Base-by-base conservation (phyloP, 352 stramenopile species). In the Pythium apleroticum region DNA sequence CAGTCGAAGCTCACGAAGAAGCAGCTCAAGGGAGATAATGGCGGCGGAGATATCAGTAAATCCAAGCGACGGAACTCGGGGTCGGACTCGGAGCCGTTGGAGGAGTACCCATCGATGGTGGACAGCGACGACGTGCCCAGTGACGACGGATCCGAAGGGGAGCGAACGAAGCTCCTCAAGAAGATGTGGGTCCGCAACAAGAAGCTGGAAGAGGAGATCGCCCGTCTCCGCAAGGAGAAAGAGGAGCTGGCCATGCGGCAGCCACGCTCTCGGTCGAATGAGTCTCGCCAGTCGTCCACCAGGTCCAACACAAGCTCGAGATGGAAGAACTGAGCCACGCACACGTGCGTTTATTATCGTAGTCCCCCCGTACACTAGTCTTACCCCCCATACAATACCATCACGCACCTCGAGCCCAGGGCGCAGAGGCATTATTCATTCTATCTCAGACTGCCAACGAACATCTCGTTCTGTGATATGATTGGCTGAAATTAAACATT, bases 141-240 rank as follows among this genome's bases (percentile, higher is more conserved):
- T 41, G 57, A 69, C n/a, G 68, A 70, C 22, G 65, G 63, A 19
- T 72, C 52, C 35, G 68, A 77, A 27, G 68, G 72, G n/a, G 74
- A 68, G 60, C 66, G 68, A 37, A 73, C 76, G 41, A 61, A 79
- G 27, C 62, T 89, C 2, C 60, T 93, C 46, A 78, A 66, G 52
- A 75, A 75, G 22, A 78, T 91, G 75, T 83, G 69, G 63, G 56
- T 65, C 17, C 76, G 66, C 43, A 78, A 81, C 67, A 82, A 83
- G 27, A 50, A 74, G 31, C 72, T 90, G 22, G 61, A 82, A 57
- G 69, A 72, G 22, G 74, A 81, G 24, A 78, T 93, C 20, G 61
- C 73, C 57, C 72, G 75, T 2, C 71, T 93, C 48, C 69, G 71
- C 7, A 60, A 75, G 19, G 68, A 80, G 46, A 82, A 75, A 50